Evolutionary conservation across 805 yeast species (phyloP), one percentile per base, ranked within the genome.

Genomic region (Osmozyma mogii): DNA sequence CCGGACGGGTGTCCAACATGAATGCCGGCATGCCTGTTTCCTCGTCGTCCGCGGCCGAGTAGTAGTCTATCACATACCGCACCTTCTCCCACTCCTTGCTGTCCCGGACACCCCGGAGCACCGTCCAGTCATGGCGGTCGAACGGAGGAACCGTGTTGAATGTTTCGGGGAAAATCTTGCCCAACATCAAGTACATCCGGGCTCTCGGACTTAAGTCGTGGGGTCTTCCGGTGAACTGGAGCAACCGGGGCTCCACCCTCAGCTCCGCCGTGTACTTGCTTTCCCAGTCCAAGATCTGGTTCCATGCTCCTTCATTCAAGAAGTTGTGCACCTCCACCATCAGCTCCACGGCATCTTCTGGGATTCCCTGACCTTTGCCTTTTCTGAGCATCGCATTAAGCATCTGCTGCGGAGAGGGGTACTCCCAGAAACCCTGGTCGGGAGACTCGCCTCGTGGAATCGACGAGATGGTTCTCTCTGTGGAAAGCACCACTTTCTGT

Each of bases 381-480:
- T 92, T 92, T 40, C 89, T 75, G 16, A 87, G 61, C 97, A 92
- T 89, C 9, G 99, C 99, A 49, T 89, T 88, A 42, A 87, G 77
- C 99, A 92, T 92, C 54, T 92, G 99, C 58, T 92, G 98, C 1
- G 99, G 98, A 2, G 96, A 84, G 2, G 99, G 99, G 52, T 92
- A 92, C 58, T 92, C 98, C 99, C 99, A 92, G 27, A 78, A 75
- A 2, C 94, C 94, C 37, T 75, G 76, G 7, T 61, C 66, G 2
- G 61, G 65, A 9, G 52, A 50, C 17, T 65, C 72, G 17, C 97
- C 97, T 39, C 84, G 71, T 13, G 98, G 98, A 30, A 92, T 92
- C 2, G 84, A 60, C 10, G 95, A 84, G 22, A 78, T 55, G 2
- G 94, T 81, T 44, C 96, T 74, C 24, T 81, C 84, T 0, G 92